phyloP scores from a whole-genome alignment of 495 filamentous ascomycete genomes.

The Aspergillus olivimuriae region DNA sequence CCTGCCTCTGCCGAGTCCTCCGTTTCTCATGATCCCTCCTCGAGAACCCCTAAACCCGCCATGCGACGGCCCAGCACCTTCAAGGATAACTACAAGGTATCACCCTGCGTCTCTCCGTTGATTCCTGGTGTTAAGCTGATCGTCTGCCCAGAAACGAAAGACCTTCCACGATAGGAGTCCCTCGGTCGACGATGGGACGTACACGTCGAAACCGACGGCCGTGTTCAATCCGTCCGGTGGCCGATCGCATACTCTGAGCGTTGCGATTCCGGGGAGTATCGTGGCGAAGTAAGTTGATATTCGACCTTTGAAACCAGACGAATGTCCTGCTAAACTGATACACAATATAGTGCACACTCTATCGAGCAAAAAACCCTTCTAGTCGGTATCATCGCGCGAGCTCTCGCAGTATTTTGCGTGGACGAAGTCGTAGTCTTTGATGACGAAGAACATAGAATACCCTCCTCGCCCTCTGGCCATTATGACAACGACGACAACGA shows the following conservation, averaged over 20 bases:
- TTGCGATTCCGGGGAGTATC: constrained; percentile 54
- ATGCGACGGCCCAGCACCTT: constrained; percentile 5
- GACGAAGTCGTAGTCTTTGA: constrained; percentile 74
- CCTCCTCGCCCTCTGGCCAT: too few relatives aligned
- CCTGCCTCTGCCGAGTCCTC: too few relatives aligned
- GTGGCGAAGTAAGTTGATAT: constrained; percentile 44
- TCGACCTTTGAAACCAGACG: not conserved
- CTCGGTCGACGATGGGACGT: not conserved
- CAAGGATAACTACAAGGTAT: not conserved
- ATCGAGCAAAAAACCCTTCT: constrained; percentile 60
- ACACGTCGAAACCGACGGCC: constrained; percentile 51
- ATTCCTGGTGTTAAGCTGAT: too few relatives aligned
- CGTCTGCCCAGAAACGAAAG: constrained; percentile 7
- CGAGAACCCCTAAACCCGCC: too few relatives aligned
- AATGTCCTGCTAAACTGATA: not conserved
- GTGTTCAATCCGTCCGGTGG: constrained; percentile 44
- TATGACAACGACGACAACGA: constrained; percentile 6
- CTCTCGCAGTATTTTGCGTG: constrained; percentile 66
- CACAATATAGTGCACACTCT: constrained; percentile 42
- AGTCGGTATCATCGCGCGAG: constrained; percentile 64
- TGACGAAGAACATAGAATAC: constrained; percentile 35
- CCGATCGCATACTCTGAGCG: constrained; percentile 45
- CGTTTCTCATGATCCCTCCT: not conserved
- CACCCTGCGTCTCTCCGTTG: too few relatives aligned
- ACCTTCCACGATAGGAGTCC: constrained; percentile 2